Percentiles rank a stretch among this genome's conserved stretches.
These are phyloP conservation scores for Flaveria linearis DNA, from an alignment of 129 eudicot species.

Conservation along the genomic window DNA sequence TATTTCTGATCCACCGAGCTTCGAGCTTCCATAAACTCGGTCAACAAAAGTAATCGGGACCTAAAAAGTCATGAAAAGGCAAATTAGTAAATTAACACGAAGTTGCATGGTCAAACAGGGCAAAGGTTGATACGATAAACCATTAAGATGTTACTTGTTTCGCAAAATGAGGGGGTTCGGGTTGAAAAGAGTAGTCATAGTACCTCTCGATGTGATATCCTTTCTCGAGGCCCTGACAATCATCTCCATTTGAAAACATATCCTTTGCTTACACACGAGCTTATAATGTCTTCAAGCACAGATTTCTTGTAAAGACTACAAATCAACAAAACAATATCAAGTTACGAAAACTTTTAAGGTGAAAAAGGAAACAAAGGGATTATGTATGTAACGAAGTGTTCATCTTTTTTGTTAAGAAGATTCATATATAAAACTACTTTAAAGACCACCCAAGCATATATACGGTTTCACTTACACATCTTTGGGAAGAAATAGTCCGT, in stretches of 20 bases:
- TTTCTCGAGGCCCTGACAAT: slow-evolving; percentile 89
- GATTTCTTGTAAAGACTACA: slow-evolving; percentile 76
- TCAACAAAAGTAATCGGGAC: slow-evolving; percentile 94
- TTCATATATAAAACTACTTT: neutral
- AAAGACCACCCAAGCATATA: neutral
- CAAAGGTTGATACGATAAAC: too few species aligned
- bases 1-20: slow-evolving; percentile 93
- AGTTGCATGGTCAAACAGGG: neutral
- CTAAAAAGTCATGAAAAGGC: slow-evolving; percentile 29
- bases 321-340: slow-evolving; percentile 2
- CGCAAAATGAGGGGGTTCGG: neutral
- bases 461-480: neutral
- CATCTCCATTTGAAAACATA: slow-evolving; percentile 93
- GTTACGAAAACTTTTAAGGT: neutral
- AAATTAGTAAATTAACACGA: neutral
- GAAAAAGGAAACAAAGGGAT: neutral
- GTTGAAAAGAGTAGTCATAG: neutral
- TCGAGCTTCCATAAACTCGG: slow-evolving; percentile 88
- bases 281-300: slow-evolving; percentile 85
- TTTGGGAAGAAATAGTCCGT: neutral
- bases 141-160: too few species aligned
- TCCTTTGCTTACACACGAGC: slow-evolving; percentile 83
- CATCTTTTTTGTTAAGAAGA: neutral
- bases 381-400: neutral
- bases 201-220: slow-evolving; percentile 93